Conservation (phyloP, 208 protist species). For the Acanthamoeba lenticulata region DNA sequence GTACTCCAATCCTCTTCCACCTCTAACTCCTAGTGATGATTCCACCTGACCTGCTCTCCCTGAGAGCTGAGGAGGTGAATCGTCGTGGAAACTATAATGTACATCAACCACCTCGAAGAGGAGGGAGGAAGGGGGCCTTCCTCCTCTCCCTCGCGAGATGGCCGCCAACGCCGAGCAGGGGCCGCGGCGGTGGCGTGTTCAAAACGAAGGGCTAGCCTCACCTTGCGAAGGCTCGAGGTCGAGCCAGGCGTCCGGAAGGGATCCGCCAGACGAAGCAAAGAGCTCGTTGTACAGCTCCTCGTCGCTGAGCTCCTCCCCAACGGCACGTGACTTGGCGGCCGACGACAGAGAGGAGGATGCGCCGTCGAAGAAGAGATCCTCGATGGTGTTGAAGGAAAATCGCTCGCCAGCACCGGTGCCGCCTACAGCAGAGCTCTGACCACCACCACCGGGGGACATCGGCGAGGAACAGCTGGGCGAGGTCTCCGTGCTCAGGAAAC, state of each 20-base stretch:
- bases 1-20: too few species aligned
- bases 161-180: too few species aligned
- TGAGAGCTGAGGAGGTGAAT: too few species aligned
- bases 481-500: constrained; percentile 10
- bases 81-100: background rate
- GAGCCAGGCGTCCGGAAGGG: background rate
- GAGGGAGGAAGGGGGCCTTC: background rate
- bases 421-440: background rate
- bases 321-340: too few species aligned
- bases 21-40: too few species aligned
- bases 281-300: background rate
- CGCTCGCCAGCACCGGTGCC: too few species aligned
- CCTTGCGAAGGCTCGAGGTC: too few species aligned
- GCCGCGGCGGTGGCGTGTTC: too few species aligned
- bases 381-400: background rate
- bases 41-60: too few species aligned
- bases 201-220: background rate
- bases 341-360: too few species aligned
- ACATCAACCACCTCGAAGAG: too few species aligned
- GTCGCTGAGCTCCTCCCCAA: background rate
- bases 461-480: background rate
- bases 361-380: background rate
- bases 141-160: too few species aligned
- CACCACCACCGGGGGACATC: background rate
- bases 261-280: background rate